Evolutionary conservation across 2,329 filamentous ascomycete genomes (phyloP), one percentile per base, ranked within the genome.

Genomic region (Zymoseptoria tritici): DNA sequence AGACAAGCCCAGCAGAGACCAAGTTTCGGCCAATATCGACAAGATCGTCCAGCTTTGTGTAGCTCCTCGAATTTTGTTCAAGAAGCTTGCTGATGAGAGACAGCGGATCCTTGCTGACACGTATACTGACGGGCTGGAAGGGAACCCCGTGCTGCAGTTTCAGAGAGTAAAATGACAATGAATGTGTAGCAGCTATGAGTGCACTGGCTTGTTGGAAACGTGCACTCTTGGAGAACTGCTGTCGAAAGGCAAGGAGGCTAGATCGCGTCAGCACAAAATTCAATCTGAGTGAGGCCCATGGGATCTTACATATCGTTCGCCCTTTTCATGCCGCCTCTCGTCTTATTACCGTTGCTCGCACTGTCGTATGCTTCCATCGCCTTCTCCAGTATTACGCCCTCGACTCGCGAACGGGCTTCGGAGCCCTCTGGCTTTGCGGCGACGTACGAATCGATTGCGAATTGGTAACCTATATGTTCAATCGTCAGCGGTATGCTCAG

Each of bases 111-210:
- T 82, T 77, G 69, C 89, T 88, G 19, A 90, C 86, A n/a, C 90
- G 84, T 21, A 94, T 82, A 52, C 87, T 85, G 29, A 92, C 87
- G 1, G 90, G 90, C 54, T 85, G 87, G 66, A 94, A 92, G 0
- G 89, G 88, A 58, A 92, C 87, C 53, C 88, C 88, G 67, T 91
- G 88, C 64, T 90, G 90, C 11, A 94, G 79, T 0, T 87, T 89
- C 4, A 95, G 79, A 2, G 88, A 85, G 70, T 93, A 94, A 61
- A 87, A 84, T 20, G 88, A 88, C 54, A 94, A 77, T 1, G 85
- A 80, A 73, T 94, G 88, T 0, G 90, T 92, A 3, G 89, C 88
- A 62, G 80, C 81, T 9, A 93, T 76, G 2, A 95, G 77, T 5
- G 87, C 82, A 55, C 86, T 82, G 3, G 85, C 80, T 20, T 83